A percentile compares a stretch with the other conserved stretches of the same genome.
Evolutionary conservation across 1,284 basidiomycete genomes (phyloP).

Genomic region (Cystobasidiaceae sp.): DNA sequence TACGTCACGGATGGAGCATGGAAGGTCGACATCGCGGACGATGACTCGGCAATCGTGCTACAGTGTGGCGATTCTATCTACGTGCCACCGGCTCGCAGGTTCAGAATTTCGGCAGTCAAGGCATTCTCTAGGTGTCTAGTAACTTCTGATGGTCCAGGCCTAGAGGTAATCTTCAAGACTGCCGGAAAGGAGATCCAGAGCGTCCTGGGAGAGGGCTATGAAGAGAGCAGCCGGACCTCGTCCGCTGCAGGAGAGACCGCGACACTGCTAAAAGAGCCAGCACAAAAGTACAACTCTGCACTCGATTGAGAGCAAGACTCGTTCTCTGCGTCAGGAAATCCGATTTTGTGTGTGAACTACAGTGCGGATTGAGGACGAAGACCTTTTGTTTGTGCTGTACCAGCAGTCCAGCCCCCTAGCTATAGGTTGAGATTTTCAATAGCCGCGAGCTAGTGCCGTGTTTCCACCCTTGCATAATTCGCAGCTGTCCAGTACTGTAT

Average conservation of each 20-base stretch:
- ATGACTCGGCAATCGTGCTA: neutral
- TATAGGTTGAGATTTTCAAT: too few species aligned
- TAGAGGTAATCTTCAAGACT: neutral
- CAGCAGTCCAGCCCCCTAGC: too few species aligned
- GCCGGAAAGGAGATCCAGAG: neutral
- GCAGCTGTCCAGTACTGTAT: too few species aligned
- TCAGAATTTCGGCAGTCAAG: neutral
- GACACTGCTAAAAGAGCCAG: neutral
- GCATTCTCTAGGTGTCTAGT: neutral
- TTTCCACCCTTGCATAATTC: too few species aligned
- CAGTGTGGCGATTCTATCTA: neutral
- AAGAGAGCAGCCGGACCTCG: neutral
- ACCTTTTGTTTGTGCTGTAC: too few species aligned
- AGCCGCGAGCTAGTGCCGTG: too few species aligned
- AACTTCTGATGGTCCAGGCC: neutral
- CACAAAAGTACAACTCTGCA: too few species aligned
- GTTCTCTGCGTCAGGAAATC: too few species aligned
- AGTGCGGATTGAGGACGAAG: too few species aligned
- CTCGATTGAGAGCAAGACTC: too few species aligned
- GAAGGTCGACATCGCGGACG: neutral
- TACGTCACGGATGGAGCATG: neutral
- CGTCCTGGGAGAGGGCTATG: neutral
- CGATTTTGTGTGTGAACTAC: too few species aligned
- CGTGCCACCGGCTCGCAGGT: neutral
- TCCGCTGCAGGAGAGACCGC: too few species aligned